phyloP scores from a whole-genome alignment of 495 filamentous ascomycete species.

The Penicillium antarcticum region DNA sequence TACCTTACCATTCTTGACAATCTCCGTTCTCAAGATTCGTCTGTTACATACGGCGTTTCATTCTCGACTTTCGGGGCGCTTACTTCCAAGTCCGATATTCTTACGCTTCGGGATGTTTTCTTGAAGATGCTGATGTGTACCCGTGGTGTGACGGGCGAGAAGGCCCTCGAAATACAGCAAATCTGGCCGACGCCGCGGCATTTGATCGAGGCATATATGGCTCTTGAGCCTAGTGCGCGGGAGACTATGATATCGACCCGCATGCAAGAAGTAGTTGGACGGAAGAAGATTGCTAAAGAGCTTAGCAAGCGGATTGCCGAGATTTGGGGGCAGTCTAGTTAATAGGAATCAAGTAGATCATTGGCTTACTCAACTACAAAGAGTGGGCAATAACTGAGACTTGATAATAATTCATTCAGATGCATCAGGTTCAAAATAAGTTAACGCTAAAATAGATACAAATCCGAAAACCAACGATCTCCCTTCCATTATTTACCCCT shows the following conservation, averaged over 20 bases:
- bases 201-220: constrained; percentile 65
- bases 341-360: constrained; percentile 5
- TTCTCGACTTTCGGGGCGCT: constrained; percentile 70
- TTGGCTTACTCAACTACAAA: not conserved
- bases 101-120: constrained; percentile 72
- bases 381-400: not conserved
- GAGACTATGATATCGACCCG: constrained; percentile 49
- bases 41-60: constrained; percentile 59
- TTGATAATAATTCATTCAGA: not conserved
- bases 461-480: not conserved
- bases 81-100: constrained; percentile 68
- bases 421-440: not conserved
- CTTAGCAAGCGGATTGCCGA: constrained; percentile 71
- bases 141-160: constrained; percentile 72
- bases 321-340: constrained; percentile 56
- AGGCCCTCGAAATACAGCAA: constrained; percentile 76
- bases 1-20: constrained; percentile 64
- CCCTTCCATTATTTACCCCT: constrained; percentile 2
- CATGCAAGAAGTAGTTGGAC: constrained; percentile 56
- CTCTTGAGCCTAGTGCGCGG: constrained; percentile 43
- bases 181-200: constrained; percentile 69
- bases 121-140: constrained; percentile 89
- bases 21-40: constrained; percentile 46
- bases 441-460: not conserved
- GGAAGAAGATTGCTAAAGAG: constrained; percentile 62